Evolutionary conservation across 805 yeast species (phyloP), one percentile per base, ranked within the genome.

Genomic region (Metschnikowia kofuensis): DNA sequence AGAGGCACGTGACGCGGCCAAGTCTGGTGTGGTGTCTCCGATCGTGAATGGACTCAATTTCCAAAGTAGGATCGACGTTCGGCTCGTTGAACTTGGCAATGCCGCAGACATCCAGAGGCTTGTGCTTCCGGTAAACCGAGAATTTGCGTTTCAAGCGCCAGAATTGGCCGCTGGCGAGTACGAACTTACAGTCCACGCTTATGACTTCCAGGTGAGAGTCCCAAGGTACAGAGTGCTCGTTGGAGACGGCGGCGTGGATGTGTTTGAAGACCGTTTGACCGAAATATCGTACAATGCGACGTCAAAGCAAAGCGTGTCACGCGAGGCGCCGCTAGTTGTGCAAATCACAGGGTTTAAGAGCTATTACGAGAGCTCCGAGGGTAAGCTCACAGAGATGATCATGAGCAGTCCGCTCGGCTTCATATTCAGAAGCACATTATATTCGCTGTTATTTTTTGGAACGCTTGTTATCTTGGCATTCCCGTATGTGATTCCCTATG

Each of bases 401-500:
- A 52, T 67, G 65, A 62, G 60, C 48, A 66, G 75, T 56, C 78
- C 78, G 4, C 60, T 74, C 35, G 78, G 78, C 7, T 62, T 66
- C 50, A 68, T 74, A 12, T 72, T 74, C 56, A 62, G 58, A 42
- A 74, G 65, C 56, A 60, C 50, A 30, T 36, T 60, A n/a, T 72
- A 68, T 56, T 68, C 76, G 7, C 54, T 67, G 11, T 49, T 71
- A 38, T 72, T 73, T 46, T 45, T 55, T 11, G 51, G 65, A 5
- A 53, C 63, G 29, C 41, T 68, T 31, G 62, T 57, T 11, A 57
- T 70, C 28, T 65, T 67, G 59, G 61, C 53, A 0, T 64, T 67
- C 4, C 77, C 78, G 2, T 63, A 62, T 31, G 32, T 68, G 5
- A 45, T 72, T 21, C 48, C 61, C 31, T 60, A 51, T 45, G 47